Base-by-base conservation (phyloP, 2,329 filamentous ascomycete species). In the Trichothecium sympodiale region DNA sequence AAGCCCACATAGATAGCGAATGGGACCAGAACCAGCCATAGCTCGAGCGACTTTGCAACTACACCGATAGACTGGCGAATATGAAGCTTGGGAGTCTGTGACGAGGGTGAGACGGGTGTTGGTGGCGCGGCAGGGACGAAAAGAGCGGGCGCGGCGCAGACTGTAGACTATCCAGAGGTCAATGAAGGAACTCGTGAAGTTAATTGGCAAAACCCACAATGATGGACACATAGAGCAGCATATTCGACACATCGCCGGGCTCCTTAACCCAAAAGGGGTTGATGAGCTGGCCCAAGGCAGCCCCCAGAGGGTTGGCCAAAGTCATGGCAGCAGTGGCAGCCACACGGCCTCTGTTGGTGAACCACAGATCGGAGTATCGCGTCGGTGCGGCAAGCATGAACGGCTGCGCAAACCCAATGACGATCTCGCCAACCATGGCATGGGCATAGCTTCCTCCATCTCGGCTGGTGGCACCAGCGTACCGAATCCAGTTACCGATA, bases 311-410 rank as follows among this genome's bases (percentile, higher is more conserved):
- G 56, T 95, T 96, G 4, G 89, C 85, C 39, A 96, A 61, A 41
- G 79, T 88, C 16, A 81, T 80, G 26, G 94, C 51, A 1, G 89
- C 91, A 1, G 89, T 96, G 14, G 89, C 89, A 36, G 82, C 80
- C 10, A 94, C 83, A 37, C 91, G 76, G 7, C 88, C 89, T 9
- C 68, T 64, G 48, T 83, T 79, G 2, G 85, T 88, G 60, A 96
- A 96, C 91, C 91, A 96, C 40, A 94, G 65, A 54, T 95, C 88
- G 37, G 84, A 91, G 59, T 94, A 98, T 42, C 85, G 70, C 1
- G 91, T 89, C 1, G 91, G 89, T 1, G 89, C 86, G 6, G 82
- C 78, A 8, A 96, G 74, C 10, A 94, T 85, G 55, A 96, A 96
- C 0, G 91, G 88, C 54, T 98, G 91, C 1, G 86, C 79, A 28